Evolutionary conservation across 176 grass and related monocot genomes (phyloP).

Genomic region (Oryza brachyantha): DNA sequence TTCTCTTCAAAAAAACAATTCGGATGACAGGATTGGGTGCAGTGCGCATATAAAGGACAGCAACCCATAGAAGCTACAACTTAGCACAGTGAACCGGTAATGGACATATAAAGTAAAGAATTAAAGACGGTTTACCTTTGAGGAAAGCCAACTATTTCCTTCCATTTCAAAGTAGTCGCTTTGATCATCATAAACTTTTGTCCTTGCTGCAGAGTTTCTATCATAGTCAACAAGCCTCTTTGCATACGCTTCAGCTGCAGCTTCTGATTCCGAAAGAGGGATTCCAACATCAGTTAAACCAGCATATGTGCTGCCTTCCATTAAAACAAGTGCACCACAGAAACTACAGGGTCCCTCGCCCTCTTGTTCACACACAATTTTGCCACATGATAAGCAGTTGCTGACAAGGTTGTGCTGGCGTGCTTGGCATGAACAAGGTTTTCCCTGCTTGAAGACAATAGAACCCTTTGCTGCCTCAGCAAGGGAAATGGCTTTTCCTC

Average conservation of each 20-base stretch:
- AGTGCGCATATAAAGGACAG: neutral
- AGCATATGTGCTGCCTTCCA: slow-evolving; percentile 95
- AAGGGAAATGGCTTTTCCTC: slow-evolving; percentile 67
- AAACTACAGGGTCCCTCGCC: slow-evolving; percentile 96
- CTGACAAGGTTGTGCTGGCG: slow-evolving; percentile 86
- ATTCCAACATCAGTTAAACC: slow-evolving; percentile 72
- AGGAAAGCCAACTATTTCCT: slow-evolving; percentile 96
- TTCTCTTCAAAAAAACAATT: slow-evolving; percentile 3
- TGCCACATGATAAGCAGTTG: slow-evolving; percentile 98
- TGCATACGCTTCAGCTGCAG: slow-evolving; percentile 78
- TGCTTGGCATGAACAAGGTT: slow-evolving; percentile 93
- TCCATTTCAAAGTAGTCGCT: slow-evolving; percentile 99
- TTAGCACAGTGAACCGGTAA: neutral
- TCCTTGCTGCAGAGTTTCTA: slow-evolving; percentile 81
- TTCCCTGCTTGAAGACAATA: slow-evolving; percentile 92
- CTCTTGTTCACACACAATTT: slow-evolving; percentile 98
- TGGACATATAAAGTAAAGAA: slow-evolving; percentile 21
- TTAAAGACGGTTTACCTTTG: slow-evolving; percentile 52
- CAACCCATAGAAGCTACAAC: neutral
- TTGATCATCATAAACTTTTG: slow-evolving; percentile 98
- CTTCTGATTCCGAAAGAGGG: slow-evolving; percentile 78
- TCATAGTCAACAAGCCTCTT: slow-evolving; percentile 99
- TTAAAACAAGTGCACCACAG: slow-evolving; percentile 86
- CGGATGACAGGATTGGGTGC: neutral
- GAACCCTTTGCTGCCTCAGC: slow-evolving; percentile 85